These are phyloP conservation scores for Primulina huaijiensis DNA, from an alignment of 257 asterid genomes.

Conservation along the genomic window DNA sequence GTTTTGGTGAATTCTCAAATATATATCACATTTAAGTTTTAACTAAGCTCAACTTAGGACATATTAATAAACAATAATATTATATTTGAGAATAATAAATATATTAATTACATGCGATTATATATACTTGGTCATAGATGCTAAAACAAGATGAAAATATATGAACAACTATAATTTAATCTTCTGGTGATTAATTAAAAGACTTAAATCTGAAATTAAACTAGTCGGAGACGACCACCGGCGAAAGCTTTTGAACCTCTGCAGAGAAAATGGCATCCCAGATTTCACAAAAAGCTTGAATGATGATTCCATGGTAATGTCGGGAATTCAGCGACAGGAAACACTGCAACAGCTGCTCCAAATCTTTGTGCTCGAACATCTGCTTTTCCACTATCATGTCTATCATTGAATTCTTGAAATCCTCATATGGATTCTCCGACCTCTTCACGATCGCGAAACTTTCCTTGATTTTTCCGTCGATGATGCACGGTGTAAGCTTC, in stretches of 20 bases:
- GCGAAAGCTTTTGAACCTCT: conserved; percentile 9
- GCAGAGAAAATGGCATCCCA: conserved; percentile 56
- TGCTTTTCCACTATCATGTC: conserved; percentile 89
- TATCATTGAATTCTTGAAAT: conserved; percentile 84
- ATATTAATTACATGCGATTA: too few species aligned
- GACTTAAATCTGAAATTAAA: neutral
- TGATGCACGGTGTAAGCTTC: conserved; percentile 63
- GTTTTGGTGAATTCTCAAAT: too few species aligned
- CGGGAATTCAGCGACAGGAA: conserved; percentile 69
- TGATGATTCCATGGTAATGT: conserved; percentile 56
- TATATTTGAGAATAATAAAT: too few species aligned
- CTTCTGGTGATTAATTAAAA: neutral
- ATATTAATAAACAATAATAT: too few species aligned
- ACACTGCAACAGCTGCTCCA: conserved; percentile 76
- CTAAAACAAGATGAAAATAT: neutral
- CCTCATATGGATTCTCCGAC: conserved; percentile 75
- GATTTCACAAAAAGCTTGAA: conserved; percentile 64
- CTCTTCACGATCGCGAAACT: conserved; percentile 85
- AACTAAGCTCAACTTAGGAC: too few species aligned
- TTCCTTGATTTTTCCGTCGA: conserved; percentile 80
- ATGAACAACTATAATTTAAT: neutral
- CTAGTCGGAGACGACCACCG: conserved; percentile 15
- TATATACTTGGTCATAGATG: too few species aligned
- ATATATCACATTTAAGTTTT: too few species aligned
- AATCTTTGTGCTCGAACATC: conserved; percentile 59